These are phyloP conservation scores for Chenopodium formosanum DNA, from an alignment of 148 eudicot species.

Conservation along the genomic window DNA sequence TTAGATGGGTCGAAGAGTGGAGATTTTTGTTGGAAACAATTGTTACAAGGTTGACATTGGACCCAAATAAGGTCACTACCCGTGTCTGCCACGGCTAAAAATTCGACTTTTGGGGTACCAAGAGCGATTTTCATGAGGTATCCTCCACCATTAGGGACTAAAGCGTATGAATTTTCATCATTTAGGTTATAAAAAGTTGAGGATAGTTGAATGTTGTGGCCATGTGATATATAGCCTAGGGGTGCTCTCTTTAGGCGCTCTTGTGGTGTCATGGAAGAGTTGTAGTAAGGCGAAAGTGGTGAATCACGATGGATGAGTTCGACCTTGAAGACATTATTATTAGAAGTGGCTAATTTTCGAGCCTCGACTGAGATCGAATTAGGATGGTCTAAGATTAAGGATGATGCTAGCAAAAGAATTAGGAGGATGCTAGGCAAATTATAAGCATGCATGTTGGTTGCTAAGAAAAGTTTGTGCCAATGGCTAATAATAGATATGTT, in stretches of 20 bases:
- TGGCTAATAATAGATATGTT: no score
- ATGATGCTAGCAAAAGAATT: neutral
- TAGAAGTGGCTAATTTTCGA: neutral
- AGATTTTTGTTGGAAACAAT: neutral
- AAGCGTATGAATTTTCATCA: no score
- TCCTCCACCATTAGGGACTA: constrained; percentile 8
- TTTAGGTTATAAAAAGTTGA: no score
- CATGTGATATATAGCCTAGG: neutral
- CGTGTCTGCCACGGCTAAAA: constrained; percentile 31
- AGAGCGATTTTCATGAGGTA: constrained; percentile 23
- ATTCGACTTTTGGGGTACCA: constrained; percentile 35
- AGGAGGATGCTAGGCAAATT: neutral
- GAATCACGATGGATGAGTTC: constrained; percentile 44
- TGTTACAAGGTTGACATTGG: constrained; percentile 33
- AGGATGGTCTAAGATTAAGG: neutral
- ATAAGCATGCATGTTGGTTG: neutral
- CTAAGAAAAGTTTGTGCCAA: no score
- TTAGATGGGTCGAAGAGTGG: neutral
- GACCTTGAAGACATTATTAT: constrained; percentile 18
- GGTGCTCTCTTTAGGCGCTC: constrained; percentile 25
- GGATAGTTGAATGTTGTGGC: neutral
- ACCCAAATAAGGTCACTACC: constrained; percentile 43
- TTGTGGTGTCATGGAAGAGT: constrained; percentile 24
- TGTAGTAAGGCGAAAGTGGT: constrained; percentile 36
- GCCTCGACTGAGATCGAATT: neutral